Evolutionary conservation across 768 basidiomycete species (phyloP), one percentile per base, ranked within the genome.

Genomic region (Termitomyces heimii): DNA sequence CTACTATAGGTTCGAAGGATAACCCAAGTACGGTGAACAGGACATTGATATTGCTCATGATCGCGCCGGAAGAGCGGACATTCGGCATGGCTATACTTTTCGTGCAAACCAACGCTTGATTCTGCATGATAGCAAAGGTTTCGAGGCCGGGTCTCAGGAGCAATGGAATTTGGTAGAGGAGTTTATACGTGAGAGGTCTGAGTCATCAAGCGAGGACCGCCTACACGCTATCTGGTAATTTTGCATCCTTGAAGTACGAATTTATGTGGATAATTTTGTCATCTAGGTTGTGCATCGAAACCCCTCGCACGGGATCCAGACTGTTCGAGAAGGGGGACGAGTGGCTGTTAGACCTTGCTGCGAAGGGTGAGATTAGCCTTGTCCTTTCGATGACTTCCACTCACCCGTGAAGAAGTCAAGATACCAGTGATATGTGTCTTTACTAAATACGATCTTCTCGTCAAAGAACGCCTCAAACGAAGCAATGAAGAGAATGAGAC

Each of bases 101-200:
- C 28, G 43, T 4, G 37, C 58, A 12, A 70, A 72, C 37, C 47
- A 58, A 8, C 64, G 60, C 16, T 66, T 72, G 45, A 59, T 71
- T 18, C 55, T 72, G 10, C 71, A 72, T 53, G 71, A 72, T 46
- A 66, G 65, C 37, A 46, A 60, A 54, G 71, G 71, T 13, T 72
- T 68, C 54, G 71, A 70, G 39, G 51, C 68, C 18, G 71, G 69
- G n/a, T 64, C 66, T 14, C 51, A 22, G 12, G 43, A 56, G 6
- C 68, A 68, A 26, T 63, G 63, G 59, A 37, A 64, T 5, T 60
- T 40, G 8, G 66, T 70, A 32, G 55, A 66, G 34, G 59, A 28
- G 6, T 72, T 70, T 47, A 61, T 72, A 31, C 16, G 57, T 26
- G 43, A 60, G 31, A 57, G 44, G 9, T 29, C 35, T 18, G 13